Evolutionary conservation across 2,329 filamentous ascomycete species (phyloP).

Genomic region (Hortaea werneckii): DNA sequence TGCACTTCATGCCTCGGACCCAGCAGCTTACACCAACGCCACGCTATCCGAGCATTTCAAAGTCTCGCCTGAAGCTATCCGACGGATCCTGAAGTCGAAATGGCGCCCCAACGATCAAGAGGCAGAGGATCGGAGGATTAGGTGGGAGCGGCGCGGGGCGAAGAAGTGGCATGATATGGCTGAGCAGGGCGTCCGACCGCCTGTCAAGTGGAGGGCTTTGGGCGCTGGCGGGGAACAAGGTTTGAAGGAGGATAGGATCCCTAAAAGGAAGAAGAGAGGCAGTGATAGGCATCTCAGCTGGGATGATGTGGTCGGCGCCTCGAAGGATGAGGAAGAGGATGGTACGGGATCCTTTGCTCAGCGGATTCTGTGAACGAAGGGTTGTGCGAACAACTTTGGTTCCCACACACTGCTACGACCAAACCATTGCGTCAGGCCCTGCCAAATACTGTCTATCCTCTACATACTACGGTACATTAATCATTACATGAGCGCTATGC

Average conservation of each 20-base stretch:
- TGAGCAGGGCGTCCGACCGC: conserved; percentile 45
- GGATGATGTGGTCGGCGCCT: conserved; percentile 5
- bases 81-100: conserved; percentile 73
- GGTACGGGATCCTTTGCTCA: background rate
- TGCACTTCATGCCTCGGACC: conserved; percentile 66
- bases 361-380: background rate
- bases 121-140: conserved; percentile 29
- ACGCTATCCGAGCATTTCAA: conserved; percentile 69
- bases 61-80: conserved; percentile 77
- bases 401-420: too few relatives aligned
- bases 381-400: too few relatives aligned
- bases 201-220: conserved; percentile 40
- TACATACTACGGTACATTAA: too few relatives aligned
- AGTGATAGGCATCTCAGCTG: conserved; percentile 3
- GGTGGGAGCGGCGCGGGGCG: conserved; percentile 41
- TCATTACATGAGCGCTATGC: too few relatives aligned
- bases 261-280: conserved; percentile 3
- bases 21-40: conserved; percentile 63
- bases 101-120: conserved; percentile 52
- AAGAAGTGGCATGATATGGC: conserved; percentile 40
- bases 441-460: too few relatives aligned
- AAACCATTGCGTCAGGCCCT: too few relatives aligned
- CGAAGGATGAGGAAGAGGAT: background rate
- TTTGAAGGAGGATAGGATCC: conserved; percentile 5
- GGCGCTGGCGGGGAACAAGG: conserved; percentile 6